Conservation (phyloP, 176 grass and related monocot species). For the Ampelocalamus luodianensis region DNA sequence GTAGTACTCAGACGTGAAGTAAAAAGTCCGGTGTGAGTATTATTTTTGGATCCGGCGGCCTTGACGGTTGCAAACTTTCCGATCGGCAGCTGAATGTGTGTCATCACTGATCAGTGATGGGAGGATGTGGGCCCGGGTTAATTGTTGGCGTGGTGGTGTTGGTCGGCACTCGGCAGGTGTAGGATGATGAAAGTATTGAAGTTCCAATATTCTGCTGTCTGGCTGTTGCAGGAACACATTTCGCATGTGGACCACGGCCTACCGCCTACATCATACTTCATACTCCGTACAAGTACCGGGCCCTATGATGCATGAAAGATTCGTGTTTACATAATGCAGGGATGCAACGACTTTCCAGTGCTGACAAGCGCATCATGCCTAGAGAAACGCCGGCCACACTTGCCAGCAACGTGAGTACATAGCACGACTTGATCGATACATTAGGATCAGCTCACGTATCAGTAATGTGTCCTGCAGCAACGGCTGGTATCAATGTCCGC, state of each 20-base stretch:
- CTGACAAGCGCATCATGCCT: not conserved
- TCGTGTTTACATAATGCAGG: not conserved
- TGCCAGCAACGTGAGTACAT: not conserved
- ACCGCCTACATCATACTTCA: too few species aligned
- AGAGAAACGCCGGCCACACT: not conserved
- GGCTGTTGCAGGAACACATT: not conserved
- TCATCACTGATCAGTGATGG: too few species aligned
- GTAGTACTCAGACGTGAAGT: too few species aligned
- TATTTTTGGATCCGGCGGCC: too few species aligned
- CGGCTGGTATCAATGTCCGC: too few species aligned
- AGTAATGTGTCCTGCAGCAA: too few species aligned
- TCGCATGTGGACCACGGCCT: not conserved
- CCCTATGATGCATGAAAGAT: not conserved
- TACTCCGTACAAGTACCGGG: not conserved
- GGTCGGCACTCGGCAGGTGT: too few species aligned
- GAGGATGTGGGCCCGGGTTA: too few species aligned
- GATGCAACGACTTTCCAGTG: not conserved
- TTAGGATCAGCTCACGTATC: not conserved
- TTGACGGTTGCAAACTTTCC: too few species aligned
- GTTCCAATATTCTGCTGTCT: not conserved
- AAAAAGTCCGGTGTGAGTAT: too few species aligned
- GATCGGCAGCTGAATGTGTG: too few species aligned
- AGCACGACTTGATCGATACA: not conserved
- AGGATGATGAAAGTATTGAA: not conserved
- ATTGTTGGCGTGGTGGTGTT: not conserved